Percentiles rank a stretch among this genome's conserved stretches.
phyloP scores from a whole-genome alignment of 345 rosid genomes.

The Sonneratia alba region DNA sequence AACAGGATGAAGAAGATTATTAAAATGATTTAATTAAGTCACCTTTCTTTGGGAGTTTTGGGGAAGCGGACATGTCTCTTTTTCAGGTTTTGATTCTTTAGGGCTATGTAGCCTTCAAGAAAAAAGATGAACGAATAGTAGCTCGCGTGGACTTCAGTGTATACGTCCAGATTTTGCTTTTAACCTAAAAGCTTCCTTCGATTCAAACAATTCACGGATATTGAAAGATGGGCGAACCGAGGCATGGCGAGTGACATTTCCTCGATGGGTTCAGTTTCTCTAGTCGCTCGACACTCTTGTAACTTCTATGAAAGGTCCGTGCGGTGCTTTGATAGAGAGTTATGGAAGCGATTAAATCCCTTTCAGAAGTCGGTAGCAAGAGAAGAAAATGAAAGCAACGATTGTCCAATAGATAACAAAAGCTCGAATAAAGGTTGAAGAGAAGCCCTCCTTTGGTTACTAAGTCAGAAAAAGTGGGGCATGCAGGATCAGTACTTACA shows the following conservation, averaged over 20 bases:
- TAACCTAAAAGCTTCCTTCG: conserved; percentile 37
- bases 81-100: conserved; percentile 5
- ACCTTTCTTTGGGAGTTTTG: neutral
- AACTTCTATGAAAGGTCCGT: too few relatives aligned
- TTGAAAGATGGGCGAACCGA: neutral
- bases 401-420: neutral
- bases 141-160: conserved; percentile 58
- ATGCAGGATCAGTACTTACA: neutral
- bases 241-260: neutral
- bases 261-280: too few relatives aligned
- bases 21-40: neutral
- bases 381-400: too few relatives aligned
- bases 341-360: too few relatives aligned
- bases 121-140: conserved; percentile 8
- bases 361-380: too few relatives aligned
- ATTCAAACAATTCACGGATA: conserved; percentile 2
- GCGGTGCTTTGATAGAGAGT: too few relatives aligned
- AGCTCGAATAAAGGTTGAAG: neutral
- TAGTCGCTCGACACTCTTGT: too few relatives aligned
- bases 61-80: conserved; percentile 1
- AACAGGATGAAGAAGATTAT: neutral
- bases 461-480: neutral
- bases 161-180: conserved; percentile 21
- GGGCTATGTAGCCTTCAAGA: neutral
- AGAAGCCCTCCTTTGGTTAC: neutral